A percentile compares a stretch with the other conserved stretches of the same genome.
Conservation (phyloP, 352 stramenopile species). For the Globisporangium ultimum region DNA sequence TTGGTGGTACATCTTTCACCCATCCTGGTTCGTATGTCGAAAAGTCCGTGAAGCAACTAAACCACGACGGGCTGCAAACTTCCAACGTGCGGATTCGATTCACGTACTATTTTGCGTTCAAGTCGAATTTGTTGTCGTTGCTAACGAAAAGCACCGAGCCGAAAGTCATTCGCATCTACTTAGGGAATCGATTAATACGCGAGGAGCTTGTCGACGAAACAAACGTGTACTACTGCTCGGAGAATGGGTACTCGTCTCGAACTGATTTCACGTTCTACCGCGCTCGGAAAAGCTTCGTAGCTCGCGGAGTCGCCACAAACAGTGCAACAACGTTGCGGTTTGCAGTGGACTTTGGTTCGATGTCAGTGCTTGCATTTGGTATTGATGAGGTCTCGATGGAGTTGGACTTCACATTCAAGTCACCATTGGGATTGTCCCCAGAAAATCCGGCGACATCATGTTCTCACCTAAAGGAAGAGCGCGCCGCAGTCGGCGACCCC, state of each 20-base stretch:
- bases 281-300: conserved; percentile 31
- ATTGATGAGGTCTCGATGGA: conserved; percentile 66
- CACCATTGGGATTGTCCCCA: conserved; percentile 40
- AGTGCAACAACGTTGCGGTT: conserved; percentile 34
- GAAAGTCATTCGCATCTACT: conserved; percentile 42
- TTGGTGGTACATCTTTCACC: conserved; percentile 37
- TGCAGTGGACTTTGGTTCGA: conserved; percentile 37
- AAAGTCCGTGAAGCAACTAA: conserved; percentile 30
- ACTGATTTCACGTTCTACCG: conserved; percentile 33
- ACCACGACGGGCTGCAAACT: conserved; percentile 21
- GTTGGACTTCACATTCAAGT: conserved; percentile 50
- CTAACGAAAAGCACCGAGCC: conserved; percentile 21
- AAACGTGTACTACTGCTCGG: conserved; percentile 35
- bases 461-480: conserved; percentile 40
- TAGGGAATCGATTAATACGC: conserved; percentile 38
- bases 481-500: conserved; percentile 27
- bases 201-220: conserved; percentile 39
- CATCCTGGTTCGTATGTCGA: conserved; percentile 33
- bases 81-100: conserved; percentile 49
- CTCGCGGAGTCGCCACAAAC: conserved; percentile 29
- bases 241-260: conserved; percentile 13
- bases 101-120: conserved; percentile 64
- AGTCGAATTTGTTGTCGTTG: conserved; percentile 24
- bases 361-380: conserved; percentile 43
- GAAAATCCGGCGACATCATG: conserved; percentile 44